Evolutionary conservation across 495 filamentous ascomycete genomes (phyloP).

Genomic region (Hypoxylon trugodes): DNA sequence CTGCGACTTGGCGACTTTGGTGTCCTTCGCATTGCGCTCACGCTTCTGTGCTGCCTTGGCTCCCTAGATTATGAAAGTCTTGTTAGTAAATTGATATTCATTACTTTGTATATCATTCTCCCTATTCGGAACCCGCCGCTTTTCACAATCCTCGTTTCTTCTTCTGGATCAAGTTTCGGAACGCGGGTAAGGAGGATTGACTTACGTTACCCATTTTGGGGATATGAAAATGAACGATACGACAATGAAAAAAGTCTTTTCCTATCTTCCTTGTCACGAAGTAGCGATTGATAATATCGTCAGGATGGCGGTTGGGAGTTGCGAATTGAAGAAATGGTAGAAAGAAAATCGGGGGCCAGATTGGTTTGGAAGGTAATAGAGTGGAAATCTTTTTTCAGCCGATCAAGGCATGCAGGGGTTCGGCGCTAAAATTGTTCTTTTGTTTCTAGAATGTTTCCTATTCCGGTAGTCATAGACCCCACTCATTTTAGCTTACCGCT

Average conservation of each 20-base stretch:
- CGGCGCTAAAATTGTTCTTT: slow-evolving; percentile 20
- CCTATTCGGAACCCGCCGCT: slow-evolving; percentile 3
- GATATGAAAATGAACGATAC: slow-evolving; percentile 1
- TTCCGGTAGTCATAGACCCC: neutral
- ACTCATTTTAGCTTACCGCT: slow-evolving; percentile 1
- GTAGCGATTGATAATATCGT: slow-evolving; percentile 7
- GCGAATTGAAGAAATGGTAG: slow-evolving; percentile 25
- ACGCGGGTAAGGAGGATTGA: slow-evolving; percentile 1
- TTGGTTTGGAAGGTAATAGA: slow-evolving; percentile 33
- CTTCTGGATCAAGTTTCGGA: neutral
- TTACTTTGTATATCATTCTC: too few relatives aligned
- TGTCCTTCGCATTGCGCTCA: slow-evolving; percentile 61
- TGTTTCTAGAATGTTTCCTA: slow-evolving; percentile 15
- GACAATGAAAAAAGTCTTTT: neutral
- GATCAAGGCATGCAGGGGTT: slow-evolving; percentile 21
- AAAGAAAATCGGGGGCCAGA: slow-evolving; percentile 26
- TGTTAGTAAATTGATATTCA: slow-evolving; percentile 3
- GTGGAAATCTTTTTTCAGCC: slow-evolving; percentile 10
- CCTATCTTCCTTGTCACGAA: too few relatives aligned
- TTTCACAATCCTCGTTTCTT: slow-evolving; percentile 1
- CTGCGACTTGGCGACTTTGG: slow-evolving; percentile 59
- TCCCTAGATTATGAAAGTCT: slow-evolving; percentile 50
- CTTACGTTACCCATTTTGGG: slow-evolving; percentile 64
- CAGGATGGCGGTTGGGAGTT: slow-evolving; percentile 28
- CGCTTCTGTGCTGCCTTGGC: slow-evolving; percentile 67